Percentiles rank a stretch among this genome's conserved stretches.
These are phyloP conservation scores for Penicillium ucsense DNA, from an alignment of 495 filamentous ascomycete genomes.

Conservation along the genomic window DNA sequence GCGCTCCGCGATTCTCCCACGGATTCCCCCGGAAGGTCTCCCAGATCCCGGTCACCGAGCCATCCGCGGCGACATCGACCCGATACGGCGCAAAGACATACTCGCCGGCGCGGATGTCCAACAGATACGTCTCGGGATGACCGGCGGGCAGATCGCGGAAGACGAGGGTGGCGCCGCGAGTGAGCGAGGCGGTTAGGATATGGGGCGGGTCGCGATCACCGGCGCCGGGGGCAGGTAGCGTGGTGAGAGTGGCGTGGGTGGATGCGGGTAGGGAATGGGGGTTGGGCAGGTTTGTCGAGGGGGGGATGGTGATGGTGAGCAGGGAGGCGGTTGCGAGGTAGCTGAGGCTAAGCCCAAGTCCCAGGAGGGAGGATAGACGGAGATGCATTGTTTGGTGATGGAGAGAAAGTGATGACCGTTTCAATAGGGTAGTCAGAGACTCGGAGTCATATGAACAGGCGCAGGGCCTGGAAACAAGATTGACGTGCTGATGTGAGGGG, in stretches of 20 bases:
- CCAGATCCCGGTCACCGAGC: conserved; percentile 51
- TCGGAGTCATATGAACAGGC: no score
- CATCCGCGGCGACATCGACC: conserved; percentile 54
- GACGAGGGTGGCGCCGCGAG: conserved; percentile 54
- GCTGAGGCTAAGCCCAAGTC: neutral
- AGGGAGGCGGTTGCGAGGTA: conserved; percentile 12
- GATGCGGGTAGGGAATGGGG: conserved; percentile 33
- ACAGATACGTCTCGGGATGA: conserved; percentile 57
- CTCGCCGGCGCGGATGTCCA: conserved; percentile 63
- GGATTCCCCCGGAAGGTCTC: conserved; percentile 83
- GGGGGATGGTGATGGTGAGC: conserved; percentile 38
- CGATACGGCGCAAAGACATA: conserved; percentile 66
- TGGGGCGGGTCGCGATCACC: conserved; percentile 21
- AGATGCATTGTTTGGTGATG: neutral
- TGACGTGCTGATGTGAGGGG: no score
- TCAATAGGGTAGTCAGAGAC: no score
- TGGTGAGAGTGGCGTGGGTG: conserved; percentile 60
- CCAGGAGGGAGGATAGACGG: neutral
- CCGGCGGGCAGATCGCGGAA: conserved; percentile 48
- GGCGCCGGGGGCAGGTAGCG: conserved; percentile 42
- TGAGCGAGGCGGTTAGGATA: conserved; percentile 51
- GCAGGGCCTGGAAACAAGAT: no score
- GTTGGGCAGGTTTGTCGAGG: conserved; percentile 32
- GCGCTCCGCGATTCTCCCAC: conserved; percentile 71
- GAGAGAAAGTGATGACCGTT: neutral